Conservation (phyloP, 73 alveolate species). For the Paramecium pentaurelia region DNA sequence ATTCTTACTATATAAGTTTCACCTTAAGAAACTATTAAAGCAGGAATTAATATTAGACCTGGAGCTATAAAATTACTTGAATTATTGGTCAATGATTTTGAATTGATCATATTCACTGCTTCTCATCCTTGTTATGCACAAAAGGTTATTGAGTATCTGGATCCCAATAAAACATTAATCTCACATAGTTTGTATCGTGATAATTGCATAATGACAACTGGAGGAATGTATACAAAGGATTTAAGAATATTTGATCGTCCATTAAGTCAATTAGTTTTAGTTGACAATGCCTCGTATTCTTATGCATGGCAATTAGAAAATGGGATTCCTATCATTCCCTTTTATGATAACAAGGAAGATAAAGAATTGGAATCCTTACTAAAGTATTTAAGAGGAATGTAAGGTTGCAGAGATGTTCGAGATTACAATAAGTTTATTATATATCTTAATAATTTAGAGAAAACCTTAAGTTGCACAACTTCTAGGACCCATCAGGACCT, state of each 20-base stretch:
- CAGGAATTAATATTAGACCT: constrained; percentile 72
- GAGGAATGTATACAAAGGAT: constrained; percentile 72
- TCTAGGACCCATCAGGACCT: constrained; percentile 6
- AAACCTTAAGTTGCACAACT: not conserved
- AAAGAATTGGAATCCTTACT: constrained; percentile 58
- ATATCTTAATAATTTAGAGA: not conserved
- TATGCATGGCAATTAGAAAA: constrained; percentile 67
- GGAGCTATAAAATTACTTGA: constrained; percentile 59
- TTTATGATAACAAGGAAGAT: constrained; percentile 68
- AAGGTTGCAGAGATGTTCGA: constrained; percentile 53
- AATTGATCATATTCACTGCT: constrained; percentile 73
- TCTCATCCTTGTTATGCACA: constrained; percentile 70
- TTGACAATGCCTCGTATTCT: constrained; percentile 71
- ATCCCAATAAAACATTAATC: constrained; percentile 62
- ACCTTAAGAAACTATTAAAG: constrained; percentile 36
- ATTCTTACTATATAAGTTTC: constrained; percentile 19
- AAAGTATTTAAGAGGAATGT: constrained; percentile 18
- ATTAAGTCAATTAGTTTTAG: constrained; percentile 62
- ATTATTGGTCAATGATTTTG: constrained; percentile 63
- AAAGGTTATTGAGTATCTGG: constrained; percentile 67
- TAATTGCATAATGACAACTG: constrained; percentile 64
- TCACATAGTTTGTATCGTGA: constrained; percentile 71
- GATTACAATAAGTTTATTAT: constrained; percentile 8
- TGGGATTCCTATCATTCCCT: constrained; percentile 76
- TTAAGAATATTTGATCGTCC: constrained; percentile 67